Evolutionary conservation across 768 basidiomycete genomes (phyloP).

Genomic region (Trametes gibbosa): DNA sequence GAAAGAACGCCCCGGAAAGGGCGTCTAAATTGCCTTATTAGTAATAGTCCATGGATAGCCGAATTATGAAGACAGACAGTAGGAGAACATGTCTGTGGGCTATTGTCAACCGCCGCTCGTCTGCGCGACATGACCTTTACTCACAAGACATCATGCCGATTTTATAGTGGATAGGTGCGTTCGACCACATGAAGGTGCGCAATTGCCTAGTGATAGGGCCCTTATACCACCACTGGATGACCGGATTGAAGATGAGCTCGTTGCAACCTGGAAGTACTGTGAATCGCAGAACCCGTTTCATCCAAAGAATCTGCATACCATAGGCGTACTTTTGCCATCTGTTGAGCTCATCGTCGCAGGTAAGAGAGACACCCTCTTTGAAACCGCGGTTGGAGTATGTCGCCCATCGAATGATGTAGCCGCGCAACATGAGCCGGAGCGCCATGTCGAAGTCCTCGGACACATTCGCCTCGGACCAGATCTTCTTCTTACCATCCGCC

Average conservation of each 20-base stretch:
- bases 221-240: conserved; percentile 70
- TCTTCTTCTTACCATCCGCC: conserved; percentile 62
- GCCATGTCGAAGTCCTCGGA: conserved; percentile 88
- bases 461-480: conserved; percentile 82
- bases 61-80: conserved; percentile 30
- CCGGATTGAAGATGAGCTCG: conserved; percentile 83
- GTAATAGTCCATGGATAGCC: background rate
- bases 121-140: conserved; percentile 27
- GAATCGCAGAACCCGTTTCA: background rate
- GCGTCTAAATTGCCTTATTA: conserved; percentile 38
- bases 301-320: conserved; percentile 37
- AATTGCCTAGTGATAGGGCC: conserved; percentile 86
- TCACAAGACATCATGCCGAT: conserved; percentile 71
- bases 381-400: conserved; percentile 83
- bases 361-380: conserved; percentile 89
- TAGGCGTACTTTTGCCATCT: conserved; percentile 90
- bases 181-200: conserved; percentile 72
- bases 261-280: conserved; percentile 48
- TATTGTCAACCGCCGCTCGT: background rate
- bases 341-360: conserved; percentile 87
- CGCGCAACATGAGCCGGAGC: conserved; percentile 56
- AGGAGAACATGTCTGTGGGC: conserved; percentile 42
- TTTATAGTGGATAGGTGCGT: conserved; percentile 80
- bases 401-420: conserved; percentile 81
- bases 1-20: conserved; percentile 58